Base-by-base conservation (phyloP, 495 filamentous ascomycete genomes). In the Pyrenula aspistea region DNA sequence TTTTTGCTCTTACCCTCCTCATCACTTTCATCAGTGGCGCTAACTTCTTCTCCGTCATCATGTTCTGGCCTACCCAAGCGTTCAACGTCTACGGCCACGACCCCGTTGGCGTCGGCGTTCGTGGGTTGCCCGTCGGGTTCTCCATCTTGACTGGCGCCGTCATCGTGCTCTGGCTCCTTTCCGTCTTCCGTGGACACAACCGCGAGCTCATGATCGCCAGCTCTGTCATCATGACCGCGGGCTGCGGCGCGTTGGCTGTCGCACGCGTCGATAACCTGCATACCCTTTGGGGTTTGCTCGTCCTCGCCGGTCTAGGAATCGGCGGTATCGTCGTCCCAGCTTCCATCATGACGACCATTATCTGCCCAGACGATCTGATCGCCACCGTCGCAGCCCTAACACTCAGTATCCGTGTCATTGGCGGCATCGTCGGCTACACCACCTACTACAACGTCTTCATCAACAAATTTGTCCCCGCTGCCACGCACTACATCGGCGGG, bases 381-480 rank as follows among this genome's bases (percentile, higher is more conserved):
- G 86, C 85, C 53, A 89, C 85, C 19, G 78, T 88, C 53, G 81
- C 85, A 12, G 83, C 86, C 11, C 70, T 89, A n/a, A 87, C 86
- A 1, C 81, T 88, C 53, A 78, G 83, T 22, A 83, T 88, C 57
- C 83, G 86, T 53, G 83, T 87, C 55, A 74, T 87, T 31, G 86
- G 86, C 31, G 85, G 86, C 36, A 72, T 79, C 25, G 81, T 89
- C 55, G 86, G 86, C 49, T 89, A 88, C 65, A 78, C 77, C 22
- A 78, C 84, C 57, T 89, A 89, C 75, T 89, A 83, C 76, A 89
- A 88, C 63, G 75, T 89, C 61, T 89, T 87, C 70, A 66, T 80
- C 60, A 75, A 76, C 60, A 86, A 85, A 68, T 82, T 88, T 57
- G 59, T 76, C 12, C 75, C 80, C 0, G 66, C 72, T 20, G 77